Evolutionary conservation across 2,329 filamentous ascomycete genomes (phyloP), one percentile per base, ranked within the genome.

Genomic region (Elsinoe arachidis): DNA sequence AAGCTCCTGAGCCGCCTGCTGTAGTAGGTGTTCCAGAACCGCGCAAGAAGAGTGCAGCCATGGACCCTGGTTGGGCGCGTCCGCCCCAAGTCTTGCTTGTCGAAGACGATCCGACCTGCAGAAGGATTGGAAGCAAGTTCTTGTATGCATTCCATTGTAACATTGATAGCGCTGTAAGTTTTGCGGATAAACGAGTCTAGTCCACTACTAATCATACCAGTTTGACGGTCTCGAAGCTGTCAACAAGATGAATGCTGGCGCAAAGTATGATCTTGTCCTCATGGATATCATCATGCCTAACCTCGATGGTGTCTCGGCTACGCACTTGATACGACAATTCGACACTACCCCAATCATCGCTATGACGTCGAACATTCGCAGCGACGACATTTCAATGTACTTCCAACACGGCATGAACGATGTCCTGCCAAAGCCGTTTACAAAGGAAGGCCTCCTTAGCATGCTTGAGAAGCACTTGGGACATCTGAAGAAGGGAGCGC

Each of bases 341-440:
- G 85, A 90, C 62, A 82, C 84, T 37, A 85, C 88, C 17, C 93
- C 93, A 0, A 95, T 99, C 65, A 89, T 99, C 59, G 93, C 93
- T 47, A 97, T 99, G 93, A 99, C 93, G 2, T 96, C 92, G 2
- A 99, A 97, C 68, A 97, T 99, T 62, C 83, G 93, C 62, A 91
- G 90, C 60, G 92, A 96, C 66, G 93, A 99, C 69, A 95, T 97
- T 61, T 88, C 92, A 56, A 91, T 95, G 75, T 99, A 99, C 70
- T 97, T 96, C 75, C 86, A 92, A 66, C 91, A 95, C 74, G 93
- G 92, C 43, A 96, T 99, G 91, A 95, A 96, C 67, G 93, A 96
- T 67, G 92, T 99, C 15, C 76, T 99, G 60, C 92, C 93, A 0
- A 99, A 99, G 69, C 93, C 93, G 0, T 99, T 99, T 70, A 99